Evolutionary conservation across 1,139 yeast genomes (phyloP), one percentile per base, ranked within the genome.

Genomic region (Yamadazyma jaroonii): DNA sequence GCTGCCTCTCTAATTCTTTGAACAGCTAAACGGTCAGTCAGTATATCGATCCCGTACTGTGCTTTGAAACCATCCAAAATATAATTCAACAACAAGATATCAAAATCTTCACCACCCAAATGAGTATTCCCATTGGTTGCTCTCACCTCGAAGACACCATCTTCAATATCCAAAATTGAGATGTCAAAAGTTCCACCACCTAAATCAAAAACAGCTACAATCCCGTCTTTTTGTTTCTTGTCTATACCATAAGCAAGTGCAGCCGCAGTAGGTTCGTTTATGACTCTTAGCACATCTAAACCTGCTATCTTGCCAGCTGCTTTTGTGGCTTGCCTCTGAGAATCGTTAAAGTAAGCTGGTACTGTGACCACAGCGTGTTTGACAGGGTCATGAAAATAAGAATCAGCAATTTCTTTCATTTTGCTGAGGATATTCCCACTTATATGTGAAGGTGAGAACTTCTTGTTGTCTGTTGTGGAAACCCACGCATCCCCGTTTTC

Each of bases 101-200:
- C 94, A 56, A 84, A 81, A 57, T 84, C 94, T 54, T 84, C 92
- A 25, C 94, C 94, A 37, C 94, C 94, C 43, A 84, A 64, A 64
- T 84, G 92, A 1, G 94, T 84, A 60, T 84, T 84, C 44, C 94
- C 94, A 60, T 82, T 81, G n/a, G 94, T 84, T 22, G 92, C 79
- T 46, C 84, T 64, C 2, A 84, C 94, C 57, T 84, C 92, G 61
- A 84, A 84, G 3, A 84, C 89, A 11, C 90, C 90, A 51, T 79
- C 84, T 48, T 84, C 92, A 36, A 84, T 84, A 54, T 84, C 92
- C 47, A 84, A 64, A 35, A 84, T 78, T 1, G 92, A 84, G 23
- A 84, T 82, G 58, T 84, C 94, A 64, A 84, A 84, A 1, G 94
- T 84, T 25, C 94, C 94, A 20, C 94, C 94, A 41, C 94, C 94